A percentile compares a stretch with the other conserved stretches of the same genome.
These are phyloP conservation scores for Coniochaeta pulveracea DNA, from an alignment of 2,329 filamentous ascomycete genomes.

Conservation along the genomic window DNA sequence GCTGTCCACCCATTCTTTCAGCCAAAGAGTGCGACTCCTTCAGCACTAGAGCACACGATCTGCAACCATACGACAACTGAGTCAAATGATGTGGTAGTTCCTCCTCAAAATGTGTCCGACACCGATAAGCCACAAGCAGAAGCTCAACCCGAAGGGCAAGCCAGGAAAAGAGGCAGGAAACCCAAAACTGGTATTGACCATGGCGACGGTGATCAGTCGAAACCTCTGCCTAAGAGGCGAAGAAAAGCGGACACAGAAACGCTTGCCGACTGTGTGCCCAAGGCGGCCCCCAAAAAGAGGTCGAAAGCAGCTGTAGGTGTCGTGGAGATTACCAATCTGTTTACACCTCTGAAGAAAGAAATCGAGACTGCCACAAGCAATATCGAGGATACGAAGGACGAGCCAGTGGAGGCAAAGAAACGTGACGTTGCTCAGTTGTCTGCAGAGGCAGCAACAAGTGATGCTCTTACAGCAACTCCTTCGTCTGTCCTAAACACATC, in stretches of 20 bases:
- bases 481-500: slow-evolving; percentile 2
- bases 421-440: no score
- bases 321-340: no score
- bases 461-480: no score
- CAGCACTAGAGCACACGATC: neutral
- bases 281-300: neutral
- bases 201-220: no score
- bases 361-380: no score
- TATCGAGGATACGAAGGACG: neutral
- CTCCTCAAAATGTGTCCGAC: neutral
- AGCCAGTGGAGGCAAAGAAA: neutral
- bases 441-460: no score
- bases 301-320: neutral
- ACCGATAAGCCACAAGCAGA: neutral
- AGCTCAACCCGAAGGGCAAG: no score
- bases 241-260: neutral
- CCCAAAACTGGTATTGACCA: no score
- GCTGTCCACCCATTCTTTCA: slow-evolving; percentile 1
- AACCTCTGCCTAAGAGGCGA: no score
- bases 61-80: neutral
- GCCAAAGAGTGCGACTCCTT: neutral
- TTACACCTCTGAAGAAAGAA: no score
- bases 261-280: neutral
- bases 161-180: neutral
- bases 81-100: neutral